Conservation (phyloP, 345 rosid species). For the Lumnitzera littorea region DNA sequence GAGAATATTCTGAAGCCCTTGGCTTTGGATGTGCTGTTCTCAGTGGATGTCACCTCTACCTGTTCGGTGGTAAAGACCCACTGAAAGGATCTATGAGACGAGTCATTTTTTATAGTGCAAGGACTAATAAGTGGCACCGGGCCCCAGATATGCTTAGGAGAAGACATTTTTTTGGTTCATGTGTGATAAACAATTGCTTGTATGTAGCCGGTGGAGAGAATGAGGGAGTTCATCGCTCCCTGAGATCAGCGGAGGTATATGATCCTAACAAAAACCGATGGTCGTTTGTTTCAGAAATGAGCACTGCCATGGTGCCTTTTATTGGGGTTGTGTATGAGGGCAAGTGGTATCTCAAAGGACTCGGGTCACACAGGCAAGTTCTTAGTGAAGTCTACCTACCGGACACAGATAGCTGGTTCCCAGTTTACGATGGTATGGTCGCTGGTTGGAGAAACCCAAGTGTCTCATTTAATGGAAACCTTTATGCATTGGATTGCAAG, state of each 20-base stretch:
- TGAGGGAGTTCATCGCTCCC: constrained; percentile 54
- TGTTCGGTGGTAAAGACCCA: constrained; percentile 77
- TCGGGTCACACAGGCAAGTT: constrained; percentile 57
- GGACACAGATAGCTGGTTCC: constrained; percentile 51
- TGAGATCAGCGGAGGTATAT: constrained; percentile 67
- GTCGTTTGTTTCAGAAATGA: constrained; percentile 65
- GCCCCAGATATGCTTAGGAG: constrained; percentile 79
- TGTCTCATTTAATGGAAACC: constrained; percentile 45
- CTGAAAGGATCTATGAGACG: constrained; percentile 70
- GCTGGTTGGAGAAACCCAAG: constrained; percentile 77
- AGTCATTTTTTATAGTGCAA: constrained; percentile 59
- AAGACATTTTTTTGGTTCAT: constrained; percentile 66
- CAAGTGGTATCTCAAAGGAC: constrained; percentile 71
- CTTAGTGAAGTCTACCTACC: constrained; percentile 62
- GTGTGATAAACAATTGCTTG: constrained; percentile 72
- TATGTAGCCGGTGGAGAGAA: constrained; percentile 80
- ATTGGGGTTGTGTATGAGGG: constrained; percentile 64
- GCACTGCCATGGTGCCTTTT: constrained; percentile 71
- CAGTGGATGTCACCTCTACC: constrained; percentile 69
- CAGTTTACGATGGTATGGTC: constrained; percentile 63
- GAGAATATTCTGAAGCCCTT: constrained; percentile 65
- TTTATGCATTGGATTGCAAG: constrained; percentile 67
- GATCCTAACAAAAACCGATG: constrained; percentile 80
- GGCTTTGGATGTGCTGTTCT: constrained; percentile 80
- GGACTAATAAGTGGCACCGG: constrained; percentile 76